phyloP scores from a whole-genome alignment of 176 grass and related monocot genomes.

The Paspalum notatum region DNA sequence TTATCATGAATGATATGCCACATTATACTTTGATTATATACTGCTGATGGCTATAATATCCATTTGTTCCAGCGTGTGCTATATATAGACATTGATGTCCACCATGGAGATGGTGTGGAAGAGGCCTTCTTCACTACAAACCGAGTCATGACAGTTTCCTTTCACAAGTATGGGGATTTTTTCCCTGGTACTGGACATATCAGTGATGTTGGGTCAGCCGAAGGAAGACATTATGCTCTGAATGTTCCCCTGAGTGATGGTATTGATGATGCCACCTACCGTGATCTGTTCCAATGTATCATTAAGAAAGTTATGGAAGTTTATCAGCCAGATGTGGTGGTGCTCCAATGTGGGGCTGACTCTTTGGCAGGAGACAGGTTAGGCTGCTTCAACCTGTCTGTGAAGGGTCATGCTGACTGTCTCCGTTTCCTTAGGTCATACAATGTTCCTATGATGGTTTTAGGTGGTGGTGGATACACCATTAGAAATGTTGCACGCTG shows the following conservation, averaged over 20 bases:
- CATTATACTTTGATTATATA: constrained; percentile 12
- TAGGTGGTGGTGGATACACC: constrained; percentile 94
- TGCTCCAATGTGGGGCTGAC: constrained; percentile 90
- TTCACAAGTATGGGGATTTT: constrained; percentile 94
- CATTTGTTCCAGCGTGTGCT: constrained; percentile 76
- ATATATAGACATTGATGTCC: constrained; percentile 96
- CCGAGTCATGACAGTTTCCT: constrained; percentile 91
- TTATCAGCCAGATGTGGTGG: constrained; percentile 84
- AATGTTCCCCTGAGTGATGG: constrained; percentile 93
- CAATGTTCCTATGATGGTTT: constrained; percentile 89
- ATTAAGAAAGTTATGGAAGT: constrained; percentile 85
- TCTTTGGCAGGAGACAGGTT: constrained; percentile 89
- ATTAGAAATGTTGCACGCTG: constrained; percentile 95
- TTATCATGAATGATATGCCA: constrained; percentile 18
- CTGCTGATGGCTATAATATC: constrained; percentile 32
- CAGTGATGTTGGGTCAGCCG: constrained; percentile 57
- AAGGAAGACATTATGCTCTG: constrained; percentile 85
- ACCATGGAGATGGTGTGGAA: constrained; percentile 96
- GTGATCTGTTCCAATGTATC: constrained; percentile 73
- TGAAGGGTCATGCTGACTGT: constrained; percentile 88
- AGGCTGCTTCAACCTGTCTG: constrained; percentile 94
- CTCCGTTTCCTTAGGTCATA: constrained; percentile 85
- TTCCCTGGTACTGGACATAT: constrained; percentile 94
- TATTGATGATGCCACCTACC: constrained; percentile 79
- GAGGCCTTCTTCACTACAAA: constrained; percentile 96